Base-by-base conservation (phyloP, 192 early-diverging fungal genomes). In the Coemansia umbellata region DNA sequence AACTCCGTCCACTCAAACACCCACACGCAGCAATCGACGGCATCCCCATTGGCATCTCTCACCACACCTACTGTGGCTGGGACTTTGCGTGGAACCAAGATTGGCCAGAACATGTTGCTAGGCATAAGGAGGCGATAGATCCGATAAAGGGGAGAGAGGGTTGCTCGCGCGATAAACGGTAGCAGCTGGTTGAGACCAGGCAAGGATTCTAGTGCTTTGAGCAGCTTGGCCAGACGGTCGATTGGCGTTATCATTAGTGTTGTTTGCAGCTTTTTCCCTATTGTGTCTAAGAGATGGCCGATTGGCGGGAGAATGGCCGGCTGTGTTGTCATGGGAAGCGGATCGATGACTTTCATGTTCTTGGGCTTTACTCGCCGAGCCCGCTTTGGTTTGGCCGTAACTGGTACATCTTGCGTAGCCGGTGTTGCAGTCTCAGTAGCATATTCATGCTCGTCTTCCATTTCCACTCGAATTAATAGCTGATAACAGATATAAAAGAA, bases 21-120 rank as follows among this genome's bases (percentile, higher is more conserved):
- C 73, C 65, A 76, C 5, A 76, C 49, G 11, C 49, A 37, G 30
- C 69, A 66, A 23, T 73, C 69, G 5, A 66, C 37, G n/a, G 59
- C 13, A 2, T 45, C 8, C 10, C n/a, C 37, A 4, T 24, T 11
- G 28, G 8, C 28, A 1, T 18, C 26, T 5, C 45, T 17, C 15
- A 70, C 49, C 9, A 71, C 33, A 9, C 47, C 43, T 1, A 56
- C 48, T 6, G 50, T 50, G 1, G 65, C 65, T 8, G 53, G 9
- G 28, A 61, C 11, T 19, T 54, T 28, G 33, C 21, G 19, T 5
- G 58, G 58, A 8, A 36, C 55, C 26, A 64, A 30, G 1, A 40
- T 14, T 11, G 65, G 60, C 65, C 72, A 68, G 10, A 75, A 26
- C 5, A 68, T 45, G 28, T 68, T 68, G 10, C 26, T 26, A 4